These are phyloP conservation scores for Leptomonas pyrrhocoris DNA, from an alignment of 208 protist genomes.

Conservation along the genomic window DNA sequence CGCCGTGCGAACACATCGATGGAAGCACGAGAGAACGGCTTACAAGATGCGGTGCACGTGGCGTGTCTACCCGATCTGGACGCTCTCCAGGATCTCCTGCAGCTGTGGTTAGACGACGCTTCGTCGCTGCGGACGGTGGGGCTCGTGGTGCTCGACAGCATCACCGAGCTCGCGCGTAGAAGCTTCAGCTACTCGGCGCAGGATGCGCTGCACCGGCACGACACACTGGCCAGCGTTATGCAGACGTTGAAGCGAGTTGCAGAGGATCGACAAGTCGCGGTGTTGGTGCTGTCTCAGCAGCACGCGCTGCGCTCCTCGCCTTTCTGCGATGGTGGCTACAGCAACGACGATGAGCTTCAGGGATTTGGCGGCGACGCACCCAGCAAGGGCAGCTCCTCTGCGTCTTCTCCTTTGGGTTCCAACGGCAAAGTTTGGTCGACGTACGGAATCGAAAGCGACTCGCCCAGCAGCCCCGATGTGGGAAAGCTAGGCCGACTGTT, in stretches of 20 bases:
- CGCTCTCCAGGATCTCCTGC: conserved; percentile 25
- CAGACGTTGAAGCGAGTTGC: conserved; percentile 63
- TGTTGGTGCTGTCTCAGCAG: conserved; percentile 57
- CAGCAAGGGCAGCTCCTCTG: not conserved
- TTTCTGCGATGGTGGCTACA: not conserved
- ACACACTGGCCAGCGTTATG: conserved; percentile 42
- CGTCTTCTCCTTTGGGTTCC: not conserved
- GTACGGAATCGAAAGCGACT: not conserved
- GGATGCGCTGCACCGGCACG: conserved; percentile 51
- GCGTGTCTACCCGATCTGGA: conserved; percentile 17
- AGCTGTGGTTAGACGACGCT: conserved; percentile 6
- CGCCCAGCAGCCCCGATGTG: not conserved
- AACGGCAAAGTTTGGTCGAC: not conserved
- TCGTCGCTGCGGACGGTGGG: conserved; percentile 10
- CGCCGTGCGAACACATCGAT: not conserved
- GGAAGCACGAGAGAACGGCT: not conserved
- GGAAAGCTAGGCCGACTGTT: conserved; percentile 62
- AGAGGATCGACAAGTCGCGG: conserved; percentile 32
- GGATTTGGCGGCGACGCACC: not conserved
- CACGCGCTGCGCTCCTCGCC: not conserved
- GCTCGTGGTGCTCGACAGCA: conserved; percentile 69
- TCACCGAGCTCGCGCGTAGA: conserved; percentile 50
- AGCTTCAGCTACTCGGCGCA: conserved; percentile 41
- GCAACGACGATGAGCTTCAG: not conserved
- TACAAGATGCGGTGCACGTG: conserved; percentile 17